phyloP scores from a whole-genome alignment of 139 green algal species.

The Auxenochlorella pyrenoidosa region DNA sequence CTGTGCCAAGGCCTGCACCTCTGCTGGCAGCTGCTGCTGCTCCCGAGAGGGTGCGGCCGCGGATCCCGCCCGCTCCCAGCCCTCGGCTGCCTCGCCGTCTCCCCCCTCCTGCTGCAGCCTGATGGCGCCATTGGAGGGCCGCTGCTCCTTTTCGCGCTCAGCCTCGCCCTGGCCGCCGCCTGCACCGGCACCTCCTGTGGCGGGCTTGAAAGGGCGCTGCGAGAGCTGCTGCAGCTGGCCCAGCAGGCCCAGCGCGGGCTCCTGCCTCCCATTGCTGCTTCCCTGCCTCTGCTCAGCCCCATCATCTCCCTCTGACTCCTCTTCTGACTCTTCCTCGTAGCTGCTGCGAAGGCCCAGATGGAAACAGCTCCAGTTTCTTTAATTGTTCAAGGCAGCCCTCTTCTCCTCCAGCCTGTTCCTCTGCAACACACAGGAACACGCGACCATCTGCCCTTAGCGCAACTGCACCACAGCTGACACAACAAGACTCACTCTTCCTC shows the following conservation, averaged over 20 bases:
- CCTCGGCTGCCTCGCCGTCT: no score
- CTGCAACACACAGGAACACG: neutral
- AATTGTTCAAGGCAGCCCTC: no score
- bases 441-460: neutral
- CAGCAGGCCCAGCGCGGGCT: conserved; percentile 1
- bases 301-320: neutral
- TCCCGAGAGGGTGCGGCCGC: no score
- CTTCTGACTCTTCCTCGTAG: neutral
- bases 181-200: neutral
- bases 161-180: neutral
- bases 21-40: neutral
- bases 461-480: neutral
- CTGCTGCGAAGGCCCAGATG: neutral
- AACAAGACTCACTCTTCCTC: neutral
- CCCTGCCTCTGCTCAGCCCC: neutral
- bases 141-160: no score
- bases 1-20: neutral
- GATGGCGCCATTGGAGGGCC: no score
- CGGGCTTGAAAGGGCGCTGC: neutral
- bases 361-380: no score
- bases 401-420: no score
- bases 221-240: neutral
- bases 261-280: neutral
- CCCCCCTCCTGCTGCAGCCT: no score
- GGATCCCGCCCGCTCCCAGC: no score